Evolutionary conservation across 2,329 filamentous ascomycete genomes (phyloP).

Genomic region (Teratosphaeria nubilosa): DNA sequence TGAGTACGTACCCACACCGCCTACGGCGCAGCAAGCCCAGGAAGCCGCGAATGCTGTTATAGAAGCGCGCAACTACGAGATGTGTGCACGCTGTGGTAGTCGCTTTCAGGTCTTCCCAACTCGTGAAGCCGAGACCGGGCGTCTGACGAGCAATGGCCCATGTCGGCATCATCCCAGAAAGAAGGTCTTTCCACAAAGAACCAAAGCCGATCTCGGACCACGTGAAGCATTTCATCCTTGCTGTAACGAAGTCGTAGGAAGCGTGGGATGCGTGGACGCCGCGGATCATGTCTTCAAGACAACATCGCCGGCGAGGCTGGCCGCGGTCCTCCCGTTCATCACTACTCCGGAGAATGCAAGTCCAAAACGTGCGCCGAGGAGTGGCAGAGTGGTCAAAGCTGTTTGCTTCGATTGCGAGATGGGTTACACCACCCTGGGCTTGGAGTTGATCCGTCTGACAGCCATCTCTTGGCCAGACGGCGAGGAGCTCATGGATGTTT

Average conservation of each 20-base stretch:
- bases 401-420: constrained; percentile 95
- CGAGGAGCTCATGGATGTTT: constrained; percentile 65
- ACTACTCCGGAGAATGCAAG: constrained; percentile 59
- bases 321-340: constrained; percentile 67
- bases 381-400: constrained; percentile 38
- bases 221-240: constrained; percentile 61
- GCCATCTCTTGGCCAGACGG: constrained; percentile 79
- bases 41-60: constrained; percentile 55
- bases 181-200: constrained; percentile 47
- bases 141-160: constrained; percentile 63
- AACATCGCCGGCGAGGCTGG: constrained; percentile 63
- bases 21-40: constrained; percentile 55
- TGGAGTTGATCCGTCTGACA: constrained; percentile 84
- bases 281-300: constrained; percentile 82
- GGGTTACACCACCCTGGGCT: constrained; percentile 80
- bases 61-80: constrained; percentile 67
- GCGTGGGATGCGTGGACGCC: constrained; percentile 57
- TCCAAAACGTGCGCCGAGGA: constrained; percentile 31
- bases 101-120: constrained; percentile 91
- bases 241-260: constrained; percentile 65
- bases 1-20: constrained; percentile 65
- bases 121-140: constrained; percentile 60
- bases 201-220: constrained; percentile 46
- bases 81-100: constrained; percentile 74
- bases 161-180: constrained; percentile 78